Evolutionary conservation across 805 yeast species (phyloP), one percentile per base, ranked within the genome.

Genomic region (Ogataea pignaliae): DNA sequence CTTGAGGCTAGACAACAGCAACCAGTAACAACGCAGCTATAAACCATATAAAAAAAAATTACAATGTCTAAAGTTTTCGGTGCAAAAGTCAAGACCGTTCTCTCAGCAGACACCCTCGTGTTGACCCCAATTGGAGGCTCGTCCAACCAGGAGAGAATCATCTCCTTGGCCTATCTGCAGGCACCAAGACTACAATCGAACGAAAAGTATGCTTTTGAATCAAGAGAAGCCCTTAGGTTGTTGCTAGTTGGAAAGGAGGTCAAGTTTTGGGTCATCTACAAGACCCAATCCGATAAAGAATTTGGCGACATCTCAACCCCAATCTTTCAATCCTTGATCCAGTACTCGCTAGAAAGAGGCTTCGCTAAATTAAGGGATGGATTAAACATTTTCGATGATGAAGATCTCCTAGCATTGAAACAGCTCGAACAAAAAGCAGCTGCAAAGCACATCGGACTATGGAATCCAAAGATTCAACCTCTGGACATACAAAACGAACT

Each of bases 261-360:
- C 61, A 75, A 73, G 54, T 83, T 82, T 60, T 69, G 70, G 56
- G 79, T 83, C 26, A 55, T 75, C 34, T 80, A 78, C 66, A 75
- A 78, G 53, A 68, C 67, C 43, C 72, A 77, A 15, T 60, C 71
- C 4, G 79, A 76, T 11, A 73, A 84, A 49, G 89, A 83, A 53
- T 85, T 81, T 59, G 93, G 91, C 18, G 89, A 85, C 58, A 61
- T 83, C 18, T 72, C 75, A 37, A 69, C 87, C 21, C 89, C 89
- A 8, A 65, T 79, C 29, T 80, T 83, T 61, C 54, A 65, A 29
- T 80, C 88, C 17, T 69, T 85, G 56, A 69, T 76, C 46, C 82
- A 75, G 55, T 73, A 76, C 53, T 64, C 76, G 45, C 65, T 84
- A 42, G 70, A 66, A 18, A 72, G 75, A 18, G 95, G 93, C 41